These are phyloP conservation scores for Lyophyllum semitale DNA, from an alignment of 768 basidiomycete species.

Conservation along the genomic window DNA sequence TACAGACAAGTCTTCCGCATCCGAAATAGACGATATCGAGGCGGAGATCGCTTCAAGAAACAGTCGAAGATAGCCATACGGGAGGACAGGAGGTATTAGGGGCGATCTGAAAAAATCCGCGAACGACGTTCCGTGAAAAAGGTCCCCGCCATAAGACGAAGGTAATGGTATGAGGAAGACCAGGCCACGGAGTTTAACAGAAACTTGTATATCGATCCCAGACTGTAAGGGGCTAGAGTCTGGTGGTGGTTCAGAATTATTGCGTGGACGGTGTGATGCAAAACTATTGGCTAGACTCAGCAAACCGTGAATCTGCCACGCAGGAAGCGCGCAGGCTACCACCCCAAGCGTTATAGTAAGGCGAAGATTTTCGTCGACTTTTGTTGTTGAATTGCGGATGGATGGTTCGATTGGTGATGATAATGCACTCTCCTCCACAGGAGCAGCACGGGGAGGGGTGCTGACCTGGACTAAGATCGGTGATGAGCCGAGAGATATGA, in stretches of 20 bases:
- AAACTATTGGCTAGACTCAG: constrained; percentile 41
- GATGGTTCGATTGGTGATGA: constrained; percentile 13
- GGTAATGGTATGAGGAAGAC: constrained; percentile 52
- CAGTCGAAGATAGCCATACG: constrained; percentile 54
- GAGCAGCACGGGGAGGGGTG: constrained; percentile 39
- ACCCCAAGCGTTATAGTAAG: constrained; percentile 48
- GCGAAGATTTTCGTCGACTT: constrained; percentile 32
- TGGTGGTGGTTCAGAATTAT: background rate
- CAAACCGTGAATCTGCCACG: constrained; percentile 57
- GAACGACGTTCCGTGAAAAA: constrained; percentile 12
- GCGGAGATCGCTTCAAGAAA: constrained; percentile 44
- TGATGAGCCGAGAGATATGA: constrained; percentile 65
- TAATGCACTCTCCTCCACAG: background rate
- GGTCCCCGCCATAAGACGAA: constrained; percentile 15
- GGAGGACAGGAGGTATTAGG: constrained; percentile 54
- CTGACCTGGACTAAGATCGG: constrained; percentile 59
- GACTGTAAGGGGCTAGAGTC: background rate
- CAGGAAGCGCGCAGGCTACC: constrained; percentile 56
- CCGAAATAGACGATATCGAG: constrained; percentile 24
- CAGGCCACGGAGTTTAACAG: constrained; percentile 34
- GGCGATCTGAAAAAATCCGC: constrained; percentile 57
- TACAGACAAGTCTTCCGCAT: background rate
- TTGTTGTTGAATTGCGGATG: constrained; percentile 1
- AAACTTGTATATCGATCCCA: background rate
- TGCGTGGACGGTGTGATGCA: constrained; percentile 19